Percentiles rank a stretch among this genome's conserved stretches.
Evolutionary conservation across 768 basidiomycete genomes (phyloP).

Genomic region (Erythrobasidium yunnanense): DNA sequence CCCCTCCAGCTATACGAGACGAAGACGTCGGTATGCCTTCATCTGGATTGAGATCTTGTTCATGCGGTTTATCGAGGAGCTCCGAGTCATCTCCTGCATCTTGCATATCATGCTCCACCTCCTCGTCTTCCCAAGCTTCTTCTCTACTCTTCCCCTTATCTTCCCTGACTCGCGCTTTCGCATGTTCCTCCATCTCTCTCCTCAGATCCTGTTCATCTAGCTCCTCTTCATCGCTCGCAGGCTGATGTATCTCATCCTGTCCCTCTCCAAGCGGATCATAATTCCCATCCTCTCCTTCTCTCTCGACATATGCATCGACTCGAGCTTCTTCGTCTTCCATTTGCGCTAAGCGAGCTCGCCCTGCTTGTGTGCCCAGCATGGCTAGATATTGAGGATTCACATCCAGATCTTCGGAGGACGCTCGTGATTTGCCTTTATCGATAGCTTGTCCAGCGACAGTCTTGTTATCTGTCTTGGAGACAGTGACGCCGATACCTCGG

Average conservation of each 20-base stretch:
- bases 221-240: conserved; percentile 7
- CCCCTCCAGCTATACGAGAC: too few relatives aligned
- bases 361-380: conserved; percentile 1
- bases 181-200: background rate
- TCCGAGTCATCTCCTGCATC: background rate
- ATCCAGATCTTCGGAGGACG: conserved; percentile 1
- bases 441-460: background rate
- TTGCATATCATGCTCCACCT: conserved; percentile 2
- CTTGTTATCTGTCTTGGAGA: background rate
- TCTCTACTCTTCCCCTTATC: background rate
- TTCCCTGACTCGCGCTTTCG: too few relatives aligned
- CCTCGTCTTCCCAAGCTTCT: background rate
- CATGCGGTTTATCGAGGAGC: too few relatives aligned
- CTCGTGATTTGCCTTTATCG: conserved; percentile 24
- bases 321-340: conserved; percentile 19
- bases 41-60: too few relatives aligned
- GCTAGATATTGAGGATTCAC: conserved; percentile 26
- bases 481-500: conserved; percentile 29
- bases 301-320: conserved; percentile 29
- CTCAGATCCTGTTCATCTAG: conserved; percentile 8
- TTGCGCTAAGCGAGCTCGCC: background rate
- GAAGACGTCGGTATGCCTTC: too few relatives aligned
- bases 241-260: background rate
- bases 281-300: conserved; percentile 45
- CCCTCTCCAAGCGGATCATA: conserved; percentile 2